Evolutionary conservation across 352 stramenopile species (phyloP), one percentile per base, ranked within the genome.

Genomic region (Phytophthora vignae): DNA sequence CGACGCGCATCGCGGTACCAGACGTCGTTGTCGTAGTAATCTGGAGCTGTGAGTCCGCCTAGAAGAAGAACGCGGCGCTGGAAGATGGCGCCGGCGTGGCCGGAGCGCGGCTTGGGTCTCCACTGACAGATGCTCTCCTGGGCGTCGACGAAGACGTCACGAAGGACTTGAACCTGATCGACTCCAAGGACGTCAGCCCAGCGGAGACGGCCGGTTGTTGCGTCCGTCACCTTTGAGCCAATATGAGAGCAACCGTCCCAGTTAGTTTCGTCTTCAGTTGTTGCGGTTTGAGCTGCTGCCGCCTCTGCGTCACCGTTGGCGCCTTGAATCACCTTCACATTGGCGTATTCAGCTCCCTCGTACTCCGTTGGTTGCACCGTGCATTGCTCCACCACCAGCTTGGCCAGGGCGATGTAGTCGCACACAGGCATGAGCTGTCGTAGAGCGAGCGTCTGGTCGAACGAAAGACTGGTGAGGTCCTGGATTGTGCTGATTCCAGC

Each of bases 1-100:
- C 68, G 75, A 38, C 71, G 70, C 53, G 75, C 65, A 52, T 91
- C 84, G 38, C 87, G 82, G 65, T 97, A 97, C 93, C 93, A 98
- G n/a, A 91, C 87, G 67, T 97, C 92, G 58, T 94, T 93, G 21
- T 91, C 79, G 44, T 91, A 90, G 67, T 85, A 82, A 54, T 94
- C 80, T 0, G 89, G 82, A 1, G 67, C 67, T 2, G 83, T 82
- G 55, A 92, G 81, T 0, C 91, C 90, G 17, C 90, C 93, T 9
- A 97, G 70, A 10, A 91, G 67, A 53, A 96, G 85, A 1, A 97
- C 71, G 31, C 83, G 88, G 40, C 86, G 81, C 59, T 97, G 79
- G 64, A 97, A 97, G 25, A 93, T 77, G 0, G 83, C 71, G 14
- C 85, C 85, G 7, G 73, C 84, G 53, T 92, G 87, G 50, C 88